Evolutionary conservation across 2,329 filamentous ascomycete species (phyloP).

Genomic region (Pyrenophora seminiperda): DNA sequence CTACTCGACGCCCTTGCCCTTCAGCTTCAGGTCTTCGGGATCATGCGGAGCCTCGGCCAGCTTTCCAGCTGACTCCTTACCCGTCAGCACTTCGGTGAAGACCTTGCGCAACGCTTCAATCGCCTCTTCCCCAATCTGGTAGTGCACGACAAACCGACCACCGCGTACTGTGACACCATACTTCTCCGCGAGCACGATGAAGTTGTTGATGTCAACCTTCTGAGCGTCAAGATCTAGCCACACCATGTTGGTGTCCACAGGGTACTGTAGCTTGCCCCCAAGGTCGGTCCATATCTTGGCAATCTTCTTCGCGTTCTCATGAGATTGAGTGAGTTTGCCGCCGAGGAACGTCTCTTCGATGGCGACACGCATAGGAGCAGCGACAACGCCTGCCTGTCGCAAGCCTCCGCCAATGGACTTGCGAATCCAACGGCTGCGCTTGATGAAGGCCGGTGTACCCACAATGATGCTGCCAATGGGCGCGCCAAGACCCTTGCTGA

Average conservation of each 20-base stretch:
- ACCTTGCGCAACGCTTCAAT: slow-evolving; percentile 52
- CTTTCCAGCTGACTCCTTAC: slow-evolving; percentile 26
- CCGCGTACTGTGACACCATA: slow-evolving; percentile 63
- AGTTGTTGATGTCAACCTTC: slow-evolving; percentile 58
- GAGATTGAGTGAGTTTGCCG: slow-evolving; percentile 65
- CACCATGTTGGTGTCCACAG: slow-evolving; percentile 89
- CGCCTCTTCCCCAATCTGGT: slow-evolving; percentile 72
- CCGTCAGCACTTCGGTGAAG: slow-evolving; percentile 32
- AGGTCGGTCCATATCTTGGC: slow-evolving; percentile 69
- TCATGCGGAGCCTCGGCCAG: slow-evolving; percentile 28
- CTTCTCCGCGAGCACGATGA: slow-evolving; percentile 60
- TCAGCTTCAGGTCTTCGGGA: slow-evolving; percentile 35
- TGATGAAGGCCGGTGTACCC: slow-evolving; percentile 62
- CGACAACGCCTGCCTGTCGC: slow-evolving; percentile 75
- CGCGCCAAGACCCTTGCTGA: slow-evolving; percentile 81
- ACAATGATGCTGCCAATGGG: slow-evolving; percentile 79
- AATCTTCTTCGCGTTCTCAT: slow-evolving; percentile 67
- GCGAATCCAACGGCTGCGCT: slow-evolving; percentile 73
- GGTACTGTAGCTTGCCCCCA: slow-evolving; percentile 70
- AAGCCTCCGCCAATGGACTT: slow-evolving; percentile 82
- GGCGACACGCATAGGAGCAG: slow-evolving; percentile 75
- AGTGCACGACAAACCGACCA: slow-evolving; percentile 70
- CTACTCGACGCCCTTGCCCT: slow-evolving; percentile 39
- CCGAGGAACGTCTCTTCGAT: slow-evolving; percentile 79
- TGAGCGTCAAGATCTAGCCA: slow-evolving; percentile 76